Conservation (phyloP, 2,329 filamentous ascomycete species). For the Rugonectria rugulosa region DNA sequence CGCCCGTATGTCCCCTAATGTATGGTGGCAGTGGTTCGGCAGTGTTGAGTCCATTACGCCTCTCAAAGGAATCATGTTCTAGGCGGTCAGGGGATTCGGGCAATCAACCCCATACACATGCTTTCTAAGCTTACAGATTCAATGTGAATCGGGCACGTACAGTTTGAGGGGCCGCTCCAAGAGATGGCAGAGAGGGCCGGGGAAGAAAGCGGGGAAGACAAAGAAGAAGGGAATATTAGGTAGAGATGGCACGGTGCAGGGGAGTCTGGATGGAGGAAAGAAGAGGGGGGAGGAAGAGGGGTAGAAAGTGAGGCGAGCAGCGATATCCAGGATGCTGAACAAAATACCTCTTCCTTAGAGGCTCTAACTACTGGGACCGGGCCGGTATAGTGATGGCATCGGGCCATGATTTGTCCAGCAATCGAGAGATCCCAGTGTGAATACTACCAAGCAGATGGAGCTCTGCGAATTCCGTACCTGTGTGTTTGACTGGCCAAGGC, state of each 20-base stretch:
- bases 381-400: neutral
- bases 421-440: neutral
- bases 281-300: neutral
- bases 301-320: neutral
- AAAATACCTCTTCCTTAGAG: constrained; percentile 9
- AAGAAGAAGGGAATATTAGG: neutral
- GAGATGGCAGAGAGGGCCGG: constrained; percentile 8
- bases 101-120: too few relatives aligned
- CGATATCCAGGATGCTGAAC: neutral
- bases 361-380: neutral
- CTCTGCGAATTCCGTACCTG: too few relatives aligned
- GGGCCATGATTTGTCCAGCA: neutral
- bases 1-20: too few relatives aligned
- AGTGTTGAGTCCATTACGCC: too few relatives aligned
- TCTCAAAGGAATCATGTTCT: too few relatives aligned
- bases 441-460: too few relatives aligned
- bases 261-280: neutral
- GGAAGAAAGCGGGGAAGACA: constrained; percentile 6
- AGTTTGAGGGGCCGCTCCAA: neutral
- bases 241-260: too few relatives aligned
- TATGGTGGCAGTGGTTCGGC: too few relatives aligned
- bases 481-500: neutral
- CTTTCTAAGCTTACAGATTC: too few relatives aligned
- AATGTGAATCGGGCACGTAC: neutral
- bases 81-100: too few relatives aligned